Evolutionary conservation across 2,329 filamentous ascomycete species (phyloP).

Genomic region (Thermoascus crustaceus): DNA sequence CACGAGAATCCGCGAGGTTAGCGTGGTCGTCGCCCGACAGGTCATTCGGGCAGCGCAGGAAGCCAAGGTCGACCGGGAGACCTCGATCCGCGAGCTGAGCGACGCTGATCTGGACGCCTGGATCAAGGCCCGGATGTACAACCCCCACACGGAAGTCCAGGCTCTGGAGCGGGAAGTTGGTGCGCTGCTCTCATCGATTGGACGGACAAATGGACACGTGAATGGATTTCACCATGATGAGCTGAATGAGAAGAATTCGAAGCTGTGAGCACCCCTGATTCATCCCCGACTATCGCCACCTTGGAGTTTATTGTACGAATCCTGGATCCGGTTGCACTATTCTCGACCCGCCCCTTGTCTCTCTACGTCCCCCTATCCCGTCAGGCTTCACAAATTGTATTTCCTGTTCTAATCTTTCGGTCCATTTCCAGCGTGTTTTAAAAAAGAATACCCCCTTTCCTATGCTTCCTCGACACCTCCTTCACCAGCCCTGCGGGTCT

Average conservation of each 20-base stretch:
- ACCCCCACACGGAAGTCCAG: slow-evolving; percentile 40
- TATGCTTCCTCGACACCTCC: too few relatives aligned
- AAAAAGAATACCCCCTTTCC: too few relatives aligned
- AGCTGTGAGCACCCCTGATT: slow-evolving; percentile 6
- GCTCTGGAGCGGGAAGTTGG: slow-evolving; percentile 41
- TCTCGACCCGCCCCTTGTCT: too few relatives aligned
- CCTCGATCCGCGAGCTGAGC: slow-evolving; percentile 34
- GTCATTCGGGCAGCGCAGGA: slow-evolving; percentile 87
- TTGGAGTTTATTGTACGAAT: too few relatives aligned
- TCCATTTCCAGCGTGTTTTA: too few relatives aligned
- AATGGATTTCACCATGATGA: slow-evolving; percentile 5
- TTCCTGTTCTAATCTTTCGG: too few relatives aligned
- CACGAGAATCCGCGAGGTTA: slow-evolving; percentile 84
- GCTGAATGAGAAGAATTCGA: slow-evolving; percentile 9
- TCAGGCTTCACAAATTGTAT: too few relatives aligned
- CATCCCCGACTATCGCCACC: too few relatives aligned
- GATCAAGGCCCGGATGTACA: slow-evolving; percentile 44
- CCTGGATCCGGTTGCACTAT: too few relatives aligned
- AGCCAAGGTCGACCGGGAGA: slow-evolving; percentile 58
- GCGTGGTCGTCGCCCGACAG: slow-evolving; percentile 74
- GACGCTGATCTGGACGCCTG: slow-evolving; percentile 38
- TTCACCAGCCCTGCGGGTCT: too few relatives aligned
- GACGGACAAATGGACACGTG: slow-evolving; percentile 10
- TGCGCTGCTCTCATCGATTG: slow-evolving; percentile 29
- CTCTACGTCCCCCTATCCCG: too few relatives aligned